Evolutionary conservation across 306 rosid species (phyloP).

Genomic region (Styphnolobium japonicum): DNA sequence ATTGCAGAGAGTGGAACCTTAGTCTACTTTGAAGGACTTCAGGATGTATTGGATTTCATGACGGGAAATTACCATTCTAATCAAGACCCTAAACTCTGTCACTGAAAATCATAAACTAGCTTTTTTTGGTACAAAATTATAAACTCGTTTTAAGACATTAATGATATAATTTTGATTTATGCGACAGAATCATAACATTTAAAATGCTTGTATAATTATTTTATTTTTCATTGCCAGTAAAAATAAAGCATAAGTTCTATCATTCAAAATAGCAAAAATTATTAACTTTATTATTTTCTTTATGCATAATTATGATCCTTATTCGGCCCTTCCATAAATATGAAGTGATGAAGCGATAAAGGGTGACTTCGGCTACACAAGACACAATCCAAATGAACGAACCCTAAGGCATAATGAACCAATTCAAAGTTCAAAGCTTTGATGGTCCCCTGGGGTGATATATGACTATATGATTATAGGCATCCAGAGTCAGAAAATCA

Average conservation of each 20-base stretch:
- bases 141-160: too few relatives aligned
- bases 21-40: too few relatives aligned
- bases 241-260: background rate
- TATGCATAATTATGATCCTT: background rate
- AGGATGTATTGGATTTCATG: too few relatives aligned
- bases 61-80: too few relatives aligned
- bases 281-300: background rate
- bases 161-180: background rate
- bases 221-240: background rate
- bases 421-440: conserved; percentile 46
- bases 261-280: conserved; percentile 7
- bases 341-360: background rate
- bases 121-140: too few relatives aligned
- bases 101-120: too few relatives aligned
- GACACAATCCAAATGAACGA: conserved; percentile 11
- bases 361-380: background rate
- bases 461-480: conserved; percentile 59
- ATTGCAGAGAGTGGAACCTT: too few relatives aligned
- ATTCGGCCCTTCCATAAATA: background rate
- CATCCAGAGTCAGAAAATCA: conserved; percentile 84
- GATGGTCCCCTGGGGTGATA: conserved; percentile 55
- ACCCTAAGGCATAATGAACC: background rate
- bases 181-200: background rate
- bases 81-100: too few relatives aligned
- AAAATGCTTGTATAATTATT: background rate